These are phyloP conservation scores for Limnanthes douglasii DNA, from an alignment of 345 rosid genomes.

Conservation along the genomic window DNA sequence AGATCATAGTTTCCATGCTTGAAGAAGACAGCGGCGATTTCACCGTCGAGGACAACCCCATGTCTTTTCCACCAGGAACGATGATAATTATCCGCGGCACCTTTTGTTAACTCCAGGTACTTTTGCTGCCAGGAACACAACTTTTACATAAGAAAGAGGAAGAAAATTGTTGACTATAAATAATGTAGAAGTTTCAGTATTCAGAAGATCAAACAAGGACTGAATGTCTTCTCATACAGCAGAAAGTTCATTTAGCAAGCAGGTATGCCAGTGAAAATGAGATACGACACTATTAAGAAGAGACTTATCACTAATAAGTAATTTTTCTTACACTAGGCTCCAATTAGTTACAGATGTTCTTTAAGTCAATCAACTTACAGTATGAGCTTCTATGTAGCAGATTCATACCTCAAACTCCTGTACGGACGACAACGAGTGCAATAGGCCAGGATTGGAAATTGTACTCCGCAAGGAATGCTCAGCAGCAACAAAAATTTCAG, in stretches of 20 bases:
- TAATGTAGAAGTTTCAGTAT: neutral
- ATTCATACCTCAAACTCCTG: constrained; percentile 74
- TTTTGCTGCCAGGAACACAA: constrained; percentile 49
- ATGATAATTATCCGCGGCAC: constrained; percentile 94
- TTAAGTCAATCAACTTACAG: too few species aligned
- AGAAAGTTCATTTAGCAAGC: neutral
- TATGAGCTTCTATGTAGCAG: constrained; percentile 2
- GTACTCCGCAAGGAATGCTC: constrained; percentile 67
- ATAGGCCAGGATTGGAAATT: constrained; percentile 55
- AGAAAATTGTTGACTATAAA: constrained; percentile 1
- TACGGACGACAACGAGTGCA: constrained; percentile 61
- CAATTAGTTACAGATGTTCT: too few species aligned
- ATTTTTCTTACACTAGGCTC: too few species aligned
- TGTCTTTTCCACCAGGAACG: constrained; percentile 99
- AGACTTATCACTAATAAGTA: too few species aligned
- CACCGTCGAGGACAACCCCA: constrained; percentile 96
- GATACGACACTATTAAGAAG: neutral
- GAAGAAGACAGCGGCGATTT: constrained; percentile 91
- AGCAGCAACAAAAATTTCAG: constrained; percentile 91
- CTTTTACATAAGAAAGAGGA: constrained; percentile 5
- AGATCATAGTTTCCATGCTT: constrained; percentile 75
- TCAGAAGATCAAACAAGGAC: neutral
- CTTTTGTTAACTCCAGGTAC: constrained; percentile 81
- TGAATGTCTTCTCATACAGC: neutral
- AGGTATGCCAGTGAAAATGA: neutral